These are phyloP conservation scores for Lachnellula arida DNA, from an alignment of 2,329 filamentous ascomycete genomes.

Conservation along the genomic window DNA sequence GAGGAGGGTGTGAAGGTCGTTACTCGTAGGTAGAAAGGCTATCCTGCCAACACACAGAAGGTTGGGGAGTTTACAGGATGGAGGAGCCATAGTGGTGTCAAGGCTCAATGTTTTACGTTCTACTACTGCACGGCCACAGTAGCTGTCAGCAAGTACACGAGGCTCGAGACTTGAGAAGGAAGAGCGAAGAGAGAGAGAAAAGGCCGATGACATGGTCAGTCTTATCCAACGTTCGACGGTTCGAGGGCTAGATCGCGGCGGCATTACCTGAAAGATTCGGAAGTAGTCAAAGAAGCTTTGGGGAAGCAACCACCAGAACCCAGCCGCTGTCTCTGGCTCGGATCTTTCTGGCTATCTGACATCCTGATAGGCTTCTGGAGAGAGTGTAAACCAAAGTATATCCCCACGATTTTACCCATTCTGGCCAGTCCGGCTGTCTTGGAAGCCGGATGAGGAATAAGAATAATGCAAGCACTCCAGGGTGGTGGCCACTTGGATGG, in stretches of 20 bases:
- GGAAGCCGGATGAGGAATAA: not conserved
- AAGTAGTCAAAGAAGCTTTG: not conserved
- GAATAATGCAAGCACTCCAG: not conserved
- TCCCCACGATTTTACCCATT: not conserved
- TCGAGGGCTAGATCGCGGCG: slow-evolving; percentile 4
- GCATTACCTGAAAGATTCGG: not conserved
- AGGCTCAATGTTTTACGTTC: not conserved
- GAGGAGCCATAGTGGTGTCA: not conserved
- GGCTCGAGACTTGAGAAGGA: not conserved
- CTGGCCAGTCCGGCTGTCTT: not conserved
- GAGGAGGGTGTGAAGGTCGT: not conserved
- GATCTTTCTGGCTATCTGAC: no score
- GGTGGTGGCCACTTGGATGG: not conserved
- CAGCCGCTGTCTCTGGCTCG: not conserved
- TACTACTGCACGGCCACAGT: not conserved
- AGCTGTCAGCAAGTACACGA: not conserved
- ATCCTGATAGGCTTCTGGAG: not conserved
- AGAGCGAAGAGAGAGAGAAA: not conserved
- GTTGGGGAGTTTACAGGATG: not conserved
- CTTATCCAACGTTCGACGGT: slow-evolving; percentile 8
- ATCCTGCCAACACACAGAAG: not conserved
- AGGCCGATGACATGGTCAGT: not conserved
- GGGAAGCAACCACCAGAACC: not conserved
- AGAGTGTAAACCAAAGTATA: not conserved
- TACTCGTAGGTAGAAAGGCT: not conserved